Evolutionary conservation across 805 yeast species (phyloP), one percentile per base, ranked within the genome.

Genomic region (Candida maris): DNA sequence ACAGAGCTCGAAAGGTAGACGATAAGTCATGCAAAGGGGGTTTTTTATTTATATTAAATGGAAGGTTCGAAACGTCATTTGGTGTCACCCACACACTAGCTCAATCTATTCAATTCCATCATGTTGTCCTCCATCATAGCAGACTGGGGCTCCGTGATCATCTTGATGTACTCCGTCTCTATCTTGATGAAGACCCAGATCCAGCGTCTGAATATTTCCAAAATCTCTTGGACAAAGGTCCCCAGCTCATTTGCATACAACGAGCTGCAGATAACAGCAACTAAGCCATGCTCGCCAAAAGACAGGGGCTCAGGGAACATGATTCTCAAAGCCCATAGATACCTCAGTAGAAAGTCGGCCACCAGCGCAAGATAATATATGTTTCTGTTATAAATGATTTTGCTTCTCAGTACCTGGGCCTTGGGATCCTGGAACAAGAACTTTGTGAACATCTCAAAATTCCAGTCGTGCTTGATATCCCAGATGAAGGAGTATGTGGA

Each of bases 401-500:
- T 54, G 16, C 52, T 43, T 41, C 71, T 53, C 21, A 66, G 41
- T 1, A 55, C 14, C 3, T 51, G 51, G 3, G 44, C 29, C 13
- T 44, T 44, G 6, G 38, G 32, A 13, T 41, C 34, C 6, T 46
- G 37, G 12, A 40, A 34, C 19, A 58, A 32, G 22, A 56, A 51
- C 25, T 51, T 46, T 30, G 66, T 67, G 49, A 83, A 67, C 6
- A 83, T 51, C 8, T 73, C 71, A 32, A 87, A 67, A 29, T 79
- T 77, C 98, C 98, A 93, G 64, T 93, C 99, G 71, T 77, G 77
- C 34, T 73, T 72, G 9, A 91, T 60, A 59, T 93, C 99, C 99
- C 99, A 93, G 37, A 77, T 64, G 42, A 86, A 84, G 12, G 95
- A 74, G 57, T 84, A 93, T 0, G 76, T 50, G 0, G 97, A 83